A percentile compares a stretch with the other conserved stretches of the same genome.
Conservation (phyloP, 176 grass and related monocot genomes). For the Aegilops sharonensis region DNA sequence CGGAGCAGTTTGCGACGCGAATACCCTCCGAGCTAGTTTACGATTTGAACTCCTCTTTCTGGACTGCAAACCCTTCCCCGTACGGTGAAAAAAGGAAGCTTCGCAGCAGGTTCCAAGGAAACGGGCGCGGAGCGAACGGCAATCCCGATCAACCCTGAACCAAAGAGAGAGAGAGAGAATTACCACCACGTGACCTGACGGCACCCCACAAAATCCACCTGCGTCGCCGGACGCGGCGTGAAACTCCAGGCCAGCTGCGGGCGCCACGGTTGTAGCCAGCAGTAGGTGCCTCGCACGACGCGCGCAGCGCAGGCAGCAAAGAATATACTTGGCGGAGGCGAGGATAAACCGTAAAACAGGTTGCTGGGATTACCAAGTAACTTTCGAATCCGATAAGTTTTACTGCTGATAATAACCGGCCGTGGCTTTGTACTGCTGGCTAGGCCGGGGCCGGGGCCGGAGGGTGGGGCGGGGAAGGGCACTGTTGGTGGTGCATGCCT, state of each 20-base stretch:
- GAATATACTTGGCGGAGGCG: not conserved
- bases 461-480: not conserved
- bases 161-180: too few relatives aligned
- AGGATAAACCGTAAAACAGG: not conserved
- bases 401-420: not conserved
- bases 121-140: not conserved
- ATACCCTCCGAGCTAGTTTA: not conserved
- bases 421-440: slow-evolving; percentile 12
- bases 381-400: slow-evolving; percentile 5
- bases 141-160: slow-evolving; percentile 17
- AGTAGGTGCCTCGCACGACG: not conserved
- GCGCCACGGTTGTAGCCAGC: too few relatives aligned
- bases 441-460: not conserved
- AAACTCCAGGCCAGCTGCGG: too few relatives aligned
- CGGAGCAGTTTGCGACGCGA: not conserved
- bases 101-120: not conserved
- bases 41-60: not conserved
- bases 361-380: not conserved
- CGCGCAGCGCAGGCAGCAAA: not conserved
- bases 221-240: too few relatives aligned
- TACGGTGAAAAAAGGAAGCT: slow-evolving; percentile 9
- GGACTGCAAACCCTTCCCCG: not conserved
- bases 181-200: too few relatives aligned
- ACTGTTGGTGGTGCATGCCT: not conserved
- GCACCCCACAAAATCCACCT: too few relatives aligned